phyloP scores from a whole-genome alignment of 305 asterid species.

The Ruellia speciosa region DNA sequence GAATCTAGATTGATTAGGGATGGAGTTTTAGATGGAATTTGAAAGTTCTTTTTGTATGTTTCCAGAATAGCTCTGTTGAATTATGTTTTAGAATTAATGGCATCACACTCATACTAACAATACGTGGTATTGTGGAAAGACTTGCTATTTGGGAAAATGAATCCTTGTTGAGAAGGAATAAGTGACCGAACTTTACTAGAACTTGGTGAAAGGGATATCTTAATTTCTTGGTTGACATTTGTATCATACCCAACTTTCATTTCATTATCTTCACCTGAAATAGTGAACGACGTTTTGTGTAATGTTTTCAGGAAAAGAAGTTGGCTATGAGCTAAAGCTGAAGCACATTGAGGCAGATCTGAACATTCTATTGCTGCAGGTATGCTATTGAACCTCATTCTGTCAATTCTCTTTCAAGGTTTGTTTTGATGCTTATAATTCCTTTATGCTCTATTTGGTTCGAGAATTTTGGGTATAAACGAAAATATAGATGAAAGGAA shows the following conservation, averaged over 20 bases:
- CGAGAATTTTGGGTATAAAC: not conserved
- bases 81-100: not conserved
- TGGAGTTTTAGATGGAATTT: not conserved
- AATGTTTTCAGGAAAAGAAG: constrained; percentile 44
- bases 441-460: not conserved
- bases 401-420: not conserved
- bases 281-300: constrained; percentile 15
- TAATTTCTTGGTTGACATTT: not conserved
- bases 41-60: too few relatives aligned
- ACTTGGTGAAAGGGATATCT: too few relatives aligned
- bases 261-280: constrained; percentile 22
- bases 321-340: constrained; percentile 45
- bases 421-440: not conserved
- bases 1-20: not conserved
- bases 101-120: not conserved
- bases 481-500: not conserved
- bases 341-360: constrained; percentile 85
- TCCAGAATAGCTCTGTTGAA: too few relatives aligned
- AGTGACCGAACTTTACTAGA: too few relatives aligned
- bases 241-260: not conserved
- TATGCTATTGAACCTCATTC: constrained; percentile 18
- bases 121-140: not conserved
- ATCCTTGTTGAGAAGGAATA: too few relatives aligned
- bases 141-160: not conserved
- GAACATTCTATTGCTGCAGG: constrained; percentile 74